Evolutionary conservation across 306 rosid species (phyloP).

Genomic region (Quercus variabilis): DNA sequence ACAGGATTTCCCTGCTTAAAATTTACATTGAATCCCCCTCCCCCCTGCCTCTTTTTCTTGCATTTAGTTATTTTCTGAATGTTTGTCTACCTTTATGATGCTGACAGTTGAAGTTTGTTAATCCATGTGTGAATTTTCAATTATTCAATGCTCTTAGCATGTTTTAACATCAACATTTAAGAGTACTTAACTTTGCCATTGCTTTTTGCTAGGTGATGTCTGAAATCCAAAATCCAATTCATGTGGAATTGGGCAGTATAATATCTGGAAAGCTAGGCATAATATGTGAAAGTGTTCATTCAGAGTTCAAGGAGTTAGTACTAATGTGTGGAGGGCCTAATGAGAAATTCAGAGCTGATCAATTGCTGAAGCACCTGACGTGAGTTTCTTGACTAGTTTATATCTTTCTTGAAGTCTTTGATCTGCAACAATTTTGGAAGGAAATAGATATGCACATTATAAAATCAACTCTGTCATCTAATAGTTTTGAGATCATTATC

Average conservation of each 20-base stretch:
- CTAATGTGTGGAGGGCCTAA: constrained; percentile 84
- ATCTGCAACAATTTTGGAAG: constrained; percentile 5
- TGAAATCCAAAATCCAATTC: constrained; percentile 76
- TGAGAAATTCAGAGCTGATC: constrained; percentile 73
- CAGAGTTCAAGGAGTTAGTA: constrained; percentile 75
- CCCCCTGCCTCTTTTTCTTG: too few species aligned
- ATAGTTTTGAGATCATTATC: not conserved
- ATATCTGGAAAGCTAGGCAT: constrained; percentile 67
- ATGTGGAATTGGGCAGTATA: constrained; percentile 42
- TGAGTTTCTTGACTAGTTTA: constrained; percentile 35
- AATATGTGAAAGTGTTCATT: constrained; percentile 68
- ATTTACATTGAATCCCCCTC: not conserved
- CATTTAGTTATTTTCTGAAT: not conserved
- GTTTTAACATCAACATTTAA: constrained; percentile 3
- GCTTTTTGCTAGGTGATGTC: constrained; percentile 60
- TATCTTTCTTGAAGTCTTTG: constrained; percentile 8
- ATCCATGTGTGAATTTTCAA: constrained; percentile 3
- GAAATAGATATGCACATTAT: not conserved
- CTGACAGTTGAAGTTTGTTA: not conserved
- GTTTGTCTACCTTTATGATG: not conserved
- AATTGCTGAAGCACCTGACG: constrained; percentile 59
- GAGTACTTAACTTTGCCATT: constrained; percentile 13
- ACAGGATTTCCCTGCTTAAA: not conserved
- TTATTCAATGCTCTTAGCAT: not conserved
- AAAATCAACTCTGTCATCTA: not conserved